These are phyloP conservation scores for Penicillium coffeae DNA, from an alignment of 495 filamentous ascomycete genomes.

Conservation along the genomic window DNA sequence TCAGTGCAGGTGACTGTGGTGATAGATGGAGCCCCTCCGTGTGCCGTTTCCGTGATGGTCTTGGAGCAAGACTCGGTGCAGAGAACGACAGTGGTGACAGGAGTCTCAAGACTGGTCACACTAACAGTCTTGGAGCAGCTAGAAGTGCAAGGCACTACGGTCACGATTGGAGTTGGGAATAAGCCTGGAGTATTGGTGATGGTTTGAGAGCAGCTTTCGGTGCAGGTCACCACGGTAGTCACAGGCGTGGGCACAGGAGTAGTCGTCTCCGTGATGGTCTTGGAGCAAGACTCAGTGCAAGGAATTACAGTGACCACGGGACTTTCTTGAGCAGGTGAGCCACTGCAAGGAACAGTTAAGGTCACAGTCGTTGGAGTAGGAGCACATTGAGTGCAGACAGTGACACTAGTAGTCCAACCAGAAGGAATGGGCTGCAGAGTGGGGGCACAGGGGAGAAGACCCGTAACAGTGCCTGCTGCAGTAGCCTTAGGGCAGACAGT, in stretches of 20 bases:
- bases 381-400: conserved; percentile 45
- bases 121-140: too few species aligned
- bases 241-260: conserved; percentile 22
- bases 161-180: too few species aligned
- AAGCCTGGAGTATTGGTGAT: conserved; percentile 36
- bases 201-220: conserved; percentile 28
- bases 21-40: too few species aligned
- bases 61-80: not conserved
- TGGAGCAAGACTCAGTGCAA: conserved; percentile 24
- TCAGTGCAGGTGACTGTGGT: too few species aligned
- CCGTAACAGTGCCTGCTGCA: conserved; percentile 14
- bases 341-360: conserved; percentile 34
- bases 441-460: conserved; percentile 12
- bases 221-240: conserved; percentile 40
- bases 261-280: conserved; percentile 35
- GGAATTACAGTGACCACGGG: conserved; percentile 9
- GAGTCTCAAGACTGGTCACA: too few species aligned
- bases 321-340: conserved; percentile 6
- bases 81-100: not conserved
- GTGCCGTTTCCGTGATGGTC: too few species aligned
- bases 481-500: conserved; percentile 35
- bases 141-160: too few species aligned
- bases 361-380: conserved; percentile 39
- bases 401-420: conserved; percentile 47
- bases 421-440: conserved; percentile 29